Base-by-base conservation (phyloP, 2,329 filamentous ascomycete species). In the Alternaria brassicae region DNA sequence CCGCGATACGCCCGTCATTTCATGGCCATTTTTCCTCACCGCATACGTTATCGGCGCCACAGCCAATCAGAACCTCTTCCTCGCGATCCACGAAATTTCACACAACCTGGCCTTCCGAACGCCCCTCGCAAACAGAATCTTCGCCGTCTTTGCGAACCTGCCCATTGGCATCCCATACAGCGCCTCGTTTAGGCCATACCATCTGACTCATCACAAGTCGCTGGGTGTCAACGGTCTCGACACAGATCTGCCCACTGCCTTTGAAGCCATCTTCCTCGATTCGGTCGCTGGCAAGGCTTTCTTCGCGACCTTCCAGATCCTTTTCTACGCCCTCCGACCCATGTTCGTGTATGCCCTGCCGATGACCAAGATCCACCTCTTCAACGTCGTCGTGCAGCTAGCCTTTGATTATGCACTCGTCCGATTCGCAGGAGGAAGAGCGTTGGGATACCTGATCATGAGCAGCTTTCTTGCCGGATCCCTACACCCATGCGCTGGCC, bases 241-340 rank as follows among this genome's bases (percentile, higher is more conserved):
- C 78, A 97, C 94, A 42, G 95, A 99, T 75, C 89, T 99, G 27
- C 95, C 95, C 23, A 98, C 95, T 17, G 88, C 91, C 48, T 80
- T 97, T 50, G 95, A 99, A 82, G 94, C 93, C 63, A 81, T 96
- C 75, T 90, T 99, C 77, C 89, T 99, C 72, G 91, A 99, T 83
- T 97, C 93, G 7, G 89, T 99, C 70, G 87, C 94, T 17, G 95
- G 95, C 78, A 99, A 99, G 81, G 90, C 95, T 67, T 99, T 99
- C 84, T 99, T 99, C 86, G 94, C 91, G 82, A 99, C 95, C 68
- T 99, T 97, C 82, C 95, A 99, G 81, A 97, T 99, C 79, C 86
- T 99, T 77, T 99, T 99, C 86, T 99, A 99, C 82, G 95, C 95
- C 72, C 80, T 99, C 50, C 91, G 95, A 15, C 95, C 95, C 61